phyloP scores from a whole-genome alignment of 257 asterid genomes.

The Asclepias syriaca region DNA sequence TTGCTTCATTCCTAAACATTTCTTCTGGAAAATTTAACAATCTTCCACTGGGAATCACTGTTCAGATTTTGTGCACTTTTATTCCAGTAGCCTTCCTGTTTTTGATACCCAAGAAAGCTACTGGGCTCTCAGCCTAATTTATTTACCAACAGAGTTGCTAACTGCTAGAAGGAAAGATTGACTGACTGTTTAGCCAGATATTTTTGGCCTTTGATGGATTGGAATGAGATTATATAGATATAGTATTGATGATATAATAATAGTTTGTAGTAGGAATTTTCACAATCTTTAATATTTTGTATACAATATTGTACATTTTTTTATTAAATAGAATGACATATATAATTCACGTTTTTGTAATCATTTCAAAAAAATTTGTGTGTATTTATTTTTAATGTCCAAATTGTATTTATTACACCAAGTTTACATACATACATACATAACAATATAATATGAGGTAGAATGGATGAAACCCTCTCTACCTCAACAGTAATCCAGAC shows the following conservation, averaged over 20 bases:
- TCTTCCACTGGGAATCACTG: conserved; percentile 49
- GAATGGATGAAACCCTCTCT: no score
- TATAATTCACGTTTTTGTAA: background rate
- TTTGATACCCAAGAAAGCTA: conserved; percentile 85
- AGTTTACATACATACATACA: no score
- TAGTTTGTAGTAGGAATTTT: background rate
- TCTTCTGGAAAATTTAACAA: conserved; percentile 88
- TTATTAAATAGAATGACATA: background rate
- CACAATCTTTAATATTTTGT: conserved; percentile 1
- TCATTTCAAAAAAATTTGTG: background rate
- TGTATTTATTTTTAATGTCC: background rate
- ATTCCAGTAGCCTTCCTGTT: conserved; percentile 59
- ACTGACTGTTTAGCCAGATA: background rate
- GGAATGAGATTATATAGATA: background rate
- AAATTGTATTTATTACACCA: no score
- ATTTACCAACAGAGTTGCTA: conserved; percentile 3
- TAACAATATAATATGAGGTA: no score
- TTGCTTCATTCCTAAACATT: conserved; percentile 67
- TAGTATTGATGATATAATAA: background rate
- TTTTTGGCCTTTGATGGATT: background rate
- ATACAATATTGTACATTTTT: background rate
- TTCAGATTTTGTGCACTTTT: conserved; percentile 63
- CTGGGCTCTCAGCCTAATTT: conserved; percentile 71
- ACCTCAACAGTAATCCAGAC: no score
- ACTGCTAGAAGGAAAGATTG: background rate